Evolutionary conservation across 2,329 filamentous ascomycete genomes (phyloP).

Genomic region (Corniculantispora saksenae): DNA sequence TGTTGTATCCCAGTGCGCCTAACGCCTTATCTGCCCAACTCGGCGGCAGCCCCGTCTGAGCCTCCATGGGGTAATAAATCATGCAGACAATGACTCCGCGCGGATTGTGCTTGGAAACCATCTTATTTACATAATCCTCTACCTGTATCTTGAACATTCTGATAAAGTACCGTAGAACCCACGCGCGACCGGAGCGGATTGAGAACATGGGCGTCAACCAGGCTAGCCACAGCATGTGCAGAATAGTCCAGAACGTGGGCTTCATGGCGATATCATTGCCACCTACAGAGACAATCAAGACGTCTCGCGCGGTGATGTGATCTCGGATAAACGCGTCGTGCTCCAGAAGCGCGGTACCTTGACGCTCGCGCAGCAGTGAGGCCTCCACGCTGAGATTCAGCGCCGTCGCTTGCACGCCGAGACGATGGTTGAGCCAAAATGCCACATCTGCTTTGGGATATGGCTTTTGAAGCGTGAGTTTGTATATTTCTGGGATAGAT

Average conservation of each 20-base stretch:
- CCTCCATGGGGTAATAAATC: slow-evolving; percentile 16
- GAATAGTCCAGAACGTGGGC: neutral
- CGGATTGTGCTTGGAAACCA: neutral
- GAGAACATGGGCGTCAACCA: slow-evolving; percentile 17
- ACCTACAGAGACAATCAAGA: slow-evolving; percentile 14
- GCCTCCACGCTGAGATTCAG: slow-evolving; percentile 13
- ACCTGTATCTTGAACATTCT: neutral
- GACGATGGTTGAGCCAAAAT: slow-evolving; percentile 15
- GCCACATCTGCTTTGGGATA: slow-evolving; percentile 3
- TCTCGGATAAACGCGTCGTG: slow-evolving; percentile 15
- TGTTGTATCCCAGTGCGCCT: slow-evolving; percentile 12
- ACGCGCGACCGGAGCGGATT: slow-evolving; percentile 9
- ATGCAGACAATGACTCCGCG: slow-evolving; percentile 15
- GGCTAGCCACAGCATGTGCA: slow-evolving; percentile 14
- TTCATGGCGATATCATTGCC: slow-evolving; percentile 17
- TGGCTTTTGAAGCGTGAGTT: neutral
- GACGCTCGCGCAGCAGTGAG: slow-evolving; percentile 10
- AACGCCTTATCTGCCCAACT: slow-evolving; percentile 15
- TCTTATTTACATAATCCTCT: neutral
- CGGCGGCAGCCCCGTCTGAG: neutral
- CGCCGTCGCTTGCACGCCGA: slow-evolving; percentile 9
- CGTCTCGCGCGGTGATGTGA: neutral
- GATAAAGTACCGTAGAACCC: slow-evolving; percentile 9
- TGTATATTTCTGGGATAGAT: neutral
- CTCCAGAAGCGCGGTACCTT: neutral